These are phyloP conservation scores for Taphrina communis DNA, from an alignment of 1,139 yeast genomes.

Conservation along the genomic window DNA sequence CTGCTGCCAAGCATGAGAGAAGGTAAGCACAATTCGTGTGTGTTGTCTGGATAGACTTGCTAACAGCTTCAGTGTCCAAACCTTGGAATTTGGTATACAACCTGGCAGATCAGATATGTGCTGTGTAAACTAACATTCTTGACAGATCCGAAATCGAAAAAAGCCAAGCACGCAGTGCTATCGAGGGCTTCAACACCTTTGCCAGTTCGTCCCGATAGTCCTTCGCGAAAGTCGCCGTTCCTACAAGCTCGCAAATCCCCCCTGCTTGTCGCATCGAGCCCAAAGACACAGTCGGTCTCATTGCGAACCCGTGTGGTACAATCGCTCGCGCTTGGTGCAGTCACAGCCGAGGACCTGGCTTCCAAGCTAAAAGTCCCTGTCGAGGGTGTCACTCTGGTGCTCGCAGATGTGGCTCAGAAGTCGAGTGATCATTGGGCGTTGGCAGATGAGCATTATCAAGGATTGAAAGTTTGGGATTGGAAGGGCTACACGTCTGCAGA, in stretches of 20 bases:
- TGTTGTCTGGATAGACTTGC: background rate
- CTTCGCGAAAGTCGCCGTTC: constrained; percentile 26
- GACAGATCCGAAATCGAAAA: constrained; percentile 7
- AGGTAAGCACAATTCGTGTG: constrained; percentile 15
- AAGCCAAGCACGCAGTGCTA: background rate
- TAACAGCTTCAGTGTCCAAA: constrained; percentile 20
- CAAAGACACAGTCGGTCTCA: constrained; percentile 15
- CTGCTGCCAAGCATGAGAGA: constrained; percentile 38
- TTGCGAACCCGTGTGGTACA: constrained; percentile 30
- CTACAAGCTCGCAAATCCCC: constrained; percentile 39
- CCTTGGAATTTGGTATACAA: constrained; percentile 13
- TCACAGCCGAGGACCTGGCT: constrained; percentile 15
- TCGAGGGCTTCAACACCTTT: constrained; percentile 9
- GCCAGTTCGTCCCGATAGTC: constrained; percentile 9
- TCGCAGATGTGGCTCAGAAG: constrained; percentile 26
- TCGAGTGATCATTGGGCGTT: constrained; percentile 43
- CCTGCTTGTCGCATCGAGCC: constrained; percentile 26
- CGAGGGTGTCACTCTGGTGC: constrained; percentile 14
- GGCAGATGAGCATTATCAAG: constrained; percentile 49
- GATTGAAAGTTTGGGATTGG: constrained; percentile 53
- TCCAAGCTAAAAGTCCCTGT: constrained; percentile 20
- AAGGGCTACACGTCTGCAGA: constrained; percentile 50
- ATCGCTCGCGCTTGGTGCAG: constrained; percentile 31
- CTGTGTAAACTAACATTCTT: background rate
- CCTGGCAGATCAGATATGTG: background rate